Evolutionary conservation across 2,329 filamentous ascomycete species (phyloP), one percentile per base, ranked within the genome.

Genomic region (Ophiocordyceps camponoti-rufipedis): DNA sequence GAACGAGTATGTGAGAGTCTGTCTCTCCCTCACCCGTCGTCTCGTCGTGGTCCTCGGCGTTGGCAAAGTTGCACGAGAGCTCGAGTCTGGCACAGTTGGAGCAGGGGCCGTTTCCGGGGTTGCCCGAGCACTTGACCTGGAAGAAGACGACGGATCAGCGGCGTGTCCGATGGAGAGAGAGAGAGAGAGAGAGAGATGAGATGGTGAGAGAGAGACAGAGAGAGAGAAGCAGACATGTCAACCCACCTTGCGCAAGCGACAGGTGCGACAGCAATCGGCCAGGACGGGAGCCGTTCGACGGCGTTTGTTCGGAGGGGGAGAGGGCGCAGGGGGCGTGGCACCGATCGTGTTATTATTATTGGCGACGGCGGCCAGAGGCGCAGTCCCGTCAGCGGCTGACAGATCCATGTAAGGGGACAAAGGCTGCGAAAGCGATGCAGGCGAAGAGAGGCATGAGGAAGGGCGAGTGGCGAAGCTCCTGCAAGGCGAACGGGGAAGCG

Each of bases 51-150:
- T 53, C 48, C n/a, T 49, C 48, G 13, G 53, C 43, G 31, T 46
- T 48, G 19, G 52, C 52, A 42, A 66, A 66, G 44, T 56, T 59
- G 48, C 64, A 67, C 3, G 50, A 46, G 16, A 66, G 51, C 19
- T 63, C 58, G 13, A 66, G 55, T 41, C 62, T 54, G 18, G 54
- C 51, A 46, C 64, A 67, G 47, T 62, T 64, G 43, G 54, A 53
- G 48, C 64, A 67, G 12, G 62, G 51, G 9, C 58, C 60, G 40
- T 56, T 54, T 18, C 54, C 55, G 14, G 58, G 58, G 43, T 61
- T 62, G 7, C 63, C 64, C 6, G 58, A 56, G 46, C 64, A 67
- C 57, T 64, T 66, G n/a, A 67, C 63, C 64, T 67, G 51, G 14
- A 31, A 51, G 14, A 31, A n/a, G 28, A 10, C 23, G 23, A 23